A percentile compares a stretch with the other conserved stretches of the same genome.
These are phyloP conservation scores for Tolypocladium album DNA, from an alignment of 2,329 filamentous ascomycete genomes.

Conservation along the genomic window DNA sequence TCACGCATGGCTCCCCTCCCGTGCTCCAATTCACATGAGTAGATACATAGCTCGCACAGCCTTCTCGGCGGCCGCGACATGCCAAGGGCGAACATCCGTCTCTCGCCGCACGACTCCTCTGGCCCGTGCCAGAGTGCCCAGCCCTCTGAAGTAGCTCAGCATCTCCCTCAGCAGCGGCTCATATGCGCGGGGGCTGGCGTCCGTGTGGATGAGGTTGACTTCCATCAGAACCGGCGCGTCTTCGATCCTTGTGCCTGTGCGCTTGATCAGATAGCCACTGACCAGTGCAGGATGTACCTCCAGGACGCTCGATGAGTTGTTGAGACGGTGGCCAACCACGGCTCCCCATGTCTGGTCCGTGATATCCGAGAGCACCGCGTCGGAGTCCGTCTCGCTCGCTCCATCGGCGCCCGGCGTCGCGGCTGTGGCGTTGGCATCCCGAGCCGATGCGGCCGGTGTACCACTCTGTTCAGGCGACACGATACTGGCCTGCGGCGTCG, in stretches of 20 bases:
- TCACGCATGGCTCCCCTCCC: neutral
- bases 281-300: conserved; percentile 47
- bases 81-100: conserved; percentile 62
- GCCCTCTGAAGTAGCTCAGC: conserved; percentile 54
- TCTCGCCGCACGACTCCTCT: conserved; percentile 51
- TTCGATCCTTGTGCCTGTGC: conserved; percentile 42
- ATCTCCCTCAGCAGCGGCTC: conserved; percentile 62
- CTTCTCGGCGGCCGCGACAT: conserved; percentile 62
- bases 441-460: conserved; percentile 38
- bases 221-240: conserved; percentile 52
- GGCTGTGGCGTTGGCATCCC: conserved; percentile 23
- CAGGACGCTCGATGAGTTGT: conserved; percentile 44
- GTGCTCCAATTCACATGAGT: conserved; percentile 38
- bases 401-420: conserved; percentile 35
- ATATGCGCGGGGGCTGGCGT: conserved; percentile 39
- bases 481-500: conserved; percentile 51
- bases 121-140: conserved; percentile 58
- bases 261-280: conserved; percentile 57
- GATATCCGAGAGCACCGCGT: conserved; percentile 60
- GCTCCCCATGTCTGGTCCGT: conserved; percentile 70
- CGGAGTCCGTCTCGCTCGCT: conserved; percentile 31
- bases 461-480: conserved; percentile 51
- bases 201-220: conserved; percentile 50
- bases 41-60: conserved; percentile 55
- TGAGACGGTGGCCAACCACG: conserved; percentile 55